Base-by-base conservation (phyloP, 805 yeast genomes). In the Scheffersomyces amazonensis region DNA sequence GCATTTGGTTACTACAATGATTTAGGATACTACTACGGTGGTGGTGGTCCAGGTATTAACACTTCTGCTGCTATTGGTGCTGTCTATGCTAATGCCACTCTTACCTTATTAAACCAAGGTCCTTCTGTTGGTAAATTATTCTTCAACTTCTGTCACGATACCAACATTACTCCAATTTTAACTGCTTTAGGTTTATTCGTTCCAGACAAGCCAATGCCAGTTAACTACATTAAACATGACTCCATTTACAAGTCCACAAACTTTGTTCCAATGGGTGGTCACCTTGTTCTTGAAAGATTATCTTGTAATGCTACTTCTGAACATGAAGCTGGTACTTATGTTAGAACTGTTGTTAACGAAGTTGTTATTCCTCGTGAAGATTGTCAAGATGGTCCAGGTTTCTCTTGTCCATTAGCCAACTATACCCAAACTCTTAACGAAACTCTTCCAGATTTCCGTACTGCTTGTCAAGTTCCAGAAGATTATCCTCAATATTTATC, bases 131-230 rank as follows among this genome's bases (percentile, higher is more conserved):
- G 71, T 41, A 81, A 75, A 37, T 66, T 84, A 33, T 81, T 82
- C 69, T 68, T 84, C 47, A 82, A 80, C 47, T 82, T 86, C 65
- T 71, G 87, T n/a, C 95, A 87, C 53, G 95, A 87, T 56, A 75
- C 83, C 27, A 83, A 82, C 44, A 60, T 86, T 30, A 66, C 79
- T 44, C 66, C 81, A 30, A 79, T 73, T 48, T 62, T 81, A 49
- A 65, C 86, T 21, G 85, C 91, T 2, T 60, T 85, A 34, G 89
- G 87, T 6, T 56, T 85, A 46, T 43, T 72, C 40, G 64, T 66
- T 44, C 66, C 75, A 9, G 64, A 54, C 16, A 48, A 60, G 3
- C 64, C 67, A 28, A 65, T 78, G 27, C 71, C 80, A 3, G 54
- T 72, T 6, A 69, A 69, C 43, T 61, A 63, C 34, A 69, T 78